Conservation (phyloP, 345 rosid species). For the Camelina neglecta region DNA sequence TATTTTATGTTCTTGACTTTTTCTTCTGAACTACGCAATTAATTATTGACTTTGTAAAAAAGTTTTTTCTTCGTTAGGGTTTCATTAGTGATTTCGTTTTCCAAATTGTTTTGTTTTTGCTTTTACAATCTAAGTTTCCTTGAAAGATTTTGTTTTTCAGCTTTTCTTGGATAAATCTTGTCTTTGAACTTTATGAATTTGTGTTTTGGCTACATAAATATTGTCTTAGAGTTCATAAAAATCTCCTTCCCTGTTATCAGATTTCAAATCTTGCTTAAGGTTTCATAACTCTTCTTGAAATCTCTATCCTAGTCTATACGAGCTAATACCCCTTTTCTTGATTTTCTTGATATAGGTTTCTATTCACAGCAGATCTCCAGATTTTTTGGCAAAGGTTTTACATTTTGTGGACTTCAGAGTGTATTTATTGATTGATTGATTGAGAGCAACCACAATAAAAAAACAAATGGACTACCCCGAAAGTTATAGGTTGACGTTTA, state of each 20-base stretch:
- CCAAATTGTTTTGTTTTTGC: background rate
- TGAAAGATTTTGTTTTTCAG: too few species aligned
- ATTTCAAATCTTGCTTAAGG: background rate
- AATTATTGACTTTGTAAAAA: background rate
- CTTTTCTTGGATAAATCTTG: too few species aligned
- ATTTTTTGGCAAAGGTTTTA: too few species aligned
- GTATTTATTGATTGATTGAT: too few species aligned
- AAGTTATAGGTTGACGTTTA: constrained; percentile 54
- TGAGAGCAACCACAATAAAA: background rate
- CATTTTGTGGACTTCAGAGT: too few species aligned
- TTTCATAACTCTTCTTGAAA: constrained; percentile 9
- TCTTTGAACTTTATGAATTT: too few species aligned
- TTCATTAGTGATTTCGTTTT: background rate
- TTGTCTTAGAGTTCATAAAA: too few species aligned
- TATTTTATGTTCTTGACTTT: background rate
- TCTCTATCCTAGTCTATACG: background rate
- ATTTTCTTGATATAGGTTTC: too few species aligned
- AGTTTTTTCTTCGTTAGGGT: background rate
- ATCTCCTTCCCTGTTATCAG: background rate
- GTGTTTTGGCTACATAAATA: too few species aligned
- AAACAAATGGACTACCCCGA: constrained; percentile 37
- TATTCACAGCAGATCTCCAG: too few species aligned
- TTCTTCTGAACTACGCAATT: background rate
- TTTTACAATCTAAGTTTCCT: too few species aligned
- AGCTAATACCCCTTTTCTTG: background rate